Evolutionary conservation across 148 eudicot species (phyloP).

Genomic region (Camellia lanceoleosa): DNA sequence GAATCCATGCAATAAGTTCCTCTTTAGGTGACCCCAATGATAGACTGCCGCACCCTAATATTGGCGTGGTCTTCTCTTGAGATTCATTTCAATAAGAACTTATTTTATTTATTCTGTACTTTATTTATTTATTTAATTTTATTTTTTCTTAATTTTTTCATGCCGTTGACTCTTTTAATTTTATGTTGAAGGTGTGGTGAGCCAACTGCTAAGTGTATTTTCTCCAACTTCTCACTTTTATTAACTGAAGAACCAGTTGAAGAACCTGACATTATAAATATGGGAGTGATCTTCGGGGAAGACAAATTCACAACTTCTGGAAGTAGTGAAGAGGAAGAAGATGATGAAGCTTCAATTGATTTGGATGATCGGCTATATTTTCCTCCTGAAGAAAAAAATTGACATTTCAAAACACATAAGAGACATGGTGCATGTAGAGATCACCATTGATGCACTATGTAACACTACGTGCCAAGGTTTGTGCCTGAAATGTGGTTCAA

Average conservation of each 20-base stretch:
- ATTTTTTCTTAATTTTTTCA: background rate
- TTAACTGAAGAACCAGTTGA: slow-evolving; percentile 68
- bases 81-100: background rate
- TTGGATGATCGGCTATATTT: slow-evolving; percentile 72
- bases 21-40: too few species aligned
- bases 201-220: slow-evolving; percentile 64
- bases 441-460: slow-evolving; percentile 63
- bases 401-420: slow-evolving; percentile 87
- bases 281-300: slow-evolving; percentile 65
- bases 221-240: slow-evolving; percentile 66
- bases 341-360: slow-evolving; percentile 51
- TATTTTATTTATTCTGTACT: background rate
- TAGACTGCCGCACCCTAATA: background rate
- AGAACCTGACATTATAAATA: slow-evolving; percentile 55
- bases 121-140: background rate
- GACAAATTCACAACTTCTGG: slow-evolving; percentile 26
- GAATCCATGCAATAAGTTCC: too few species aligned
- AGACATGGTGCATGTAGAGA: slow-evolving; percentile 83
- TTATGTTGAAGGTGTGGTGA: slow-evolving; percentile 60
- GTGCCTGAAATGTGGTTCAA: slow-evolving; percentile 70
- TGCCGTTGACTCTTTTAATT: background rate
- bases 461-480: slow-evolving; percentile 69
- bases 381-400: slow-evolving; percentile 56
- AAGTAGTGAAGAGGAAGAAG: slow-evolving; percentile 30
- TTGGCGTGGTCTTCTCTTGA: background rate